These are phyloP conservation scores for Suhomyces canberraensis DNA, from an alignment of 805 yeast species.

Conservation along the genomic window DNA sequence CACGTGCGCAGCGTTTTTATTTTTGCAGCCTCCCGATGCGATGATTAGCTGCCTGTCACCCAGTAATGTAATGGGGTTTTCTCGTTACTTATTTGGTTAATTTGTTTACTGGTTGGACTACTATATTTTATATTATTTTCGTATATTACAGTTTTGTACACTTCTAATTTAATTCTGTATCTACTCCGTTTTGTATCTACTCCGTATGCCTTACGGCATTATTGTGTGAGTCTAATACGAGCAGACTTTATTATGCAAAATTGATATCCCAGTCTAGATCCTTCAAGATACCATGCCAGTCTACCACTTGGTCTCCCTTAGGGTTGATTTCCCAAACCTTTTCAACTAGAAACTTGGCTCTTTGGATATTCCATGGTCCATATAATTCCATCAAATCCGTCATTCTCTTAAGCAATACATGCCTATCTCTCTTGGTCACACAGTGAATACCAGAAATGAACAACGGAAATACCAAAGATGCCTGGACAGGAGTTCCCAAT, in stretches of 20 bases:
- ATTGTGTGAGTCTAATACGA: too few relatives aligned
- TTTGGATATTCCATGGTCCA: constrained; percentile 58
- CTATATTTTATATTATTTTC: too few relatives aligned
- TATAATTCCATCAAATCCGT: constrained; percentile 59
- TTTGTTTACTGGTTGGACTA: too few relatives aligned
- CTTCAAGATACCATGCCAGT: constrained; percentile 69
- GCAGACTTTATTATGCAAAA: constrained; percentile 70
- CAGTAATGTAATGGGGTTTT: too few relatives aligned
- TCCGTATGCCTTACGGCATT: too few relatives aligned
- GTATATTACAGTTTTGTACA: too few relatives aligned
- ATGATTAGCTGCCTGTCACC: too few relatives aligned
- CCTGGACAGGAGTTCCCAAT: constrained; percentile 64
- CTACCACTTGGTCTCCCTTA: constrained; percentile 58
- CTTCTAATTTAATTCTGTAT: too few relatives aligned
- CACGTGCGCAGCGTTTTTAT: too few relatives aligned
- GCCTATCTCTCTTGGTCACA: constrained; percentile 49
- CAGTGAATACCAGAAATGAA: constrained; percentile 76
- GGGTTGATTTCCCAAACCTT: constrained; percentile 48
- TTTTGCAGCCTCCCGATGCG: too few relatives aligned
- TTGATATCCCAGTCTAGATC: constrained; percentile 74
- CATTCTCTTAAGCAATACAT: constrained; percentile 49
- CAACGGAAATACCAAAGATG: constrained; percentile 70
- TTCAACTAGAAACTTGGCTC: constrained; percentile 44
- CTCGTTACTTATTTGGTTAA: too few relatives aligned
- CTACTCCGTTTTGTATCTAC: too few relatives aligned